Base-by-base conservation (phyloP, 176 grass and related monocot species). In the Echinochloa phyllopogon region DNA sequence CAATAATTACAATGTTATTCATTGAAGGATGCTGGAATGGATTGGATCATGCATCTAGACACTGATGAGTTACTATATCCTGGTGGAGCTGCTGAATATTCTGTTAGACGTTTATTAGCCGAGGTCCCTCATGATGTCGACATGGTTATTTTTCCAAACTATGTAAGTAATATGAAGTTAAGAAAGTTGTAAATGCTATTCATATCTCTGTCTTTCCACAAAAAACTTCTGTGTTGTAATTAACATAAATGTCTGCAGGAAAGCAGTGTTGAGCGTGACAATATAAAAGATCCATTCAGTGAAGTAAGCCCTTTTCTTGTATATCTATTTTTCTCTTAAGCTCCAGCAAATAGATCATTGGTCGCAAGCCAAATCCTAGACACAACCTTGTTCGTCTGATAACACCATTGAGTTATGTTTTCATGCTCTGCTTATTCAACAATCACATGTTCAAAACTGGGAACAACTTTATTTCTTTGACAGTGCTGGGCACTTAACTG, bases 21-120 rank as follows among this genome's bases (percentile, higher is more conserved):
- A 3, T 61, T 69, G 86, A 83, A 98, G 96, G 91, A 94, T 60
- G 11, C 76, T 82, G 87, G 87, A 56, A 95, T 98, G 96, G 93
- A 98, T 60, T 98, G 96, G 96, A 98, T 98, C 75, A 95, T 98
- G 47, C 96, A 98, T 92, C 88, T 98, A 65, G 96, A 98, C 81
- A 95, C 96, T 58, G 96, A 98, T 85, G 96, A 98, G 62, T 89
- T 98, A 53, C 74, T 98, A 27, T 90, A 95, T 89, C 93, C 93
- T 23, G 87, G 93, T 56, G 96, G 91, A 62, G 85, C 86, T 50
- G 36, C 79, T 56, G 96, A 95, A 66, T 95, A 94, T 88, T 98
- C 96, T 64, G 62, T 98, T 81, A 87, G 87, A 80, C 70, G 51
- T 29, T 88, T 95, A 65, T 89, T 95, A 79, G 66, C 72, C 9